These are phyloP conservation scores for Andrographis paniculata DNA, from an alignment of 305 asterid species.

Conservation along the genomic window DNA sequence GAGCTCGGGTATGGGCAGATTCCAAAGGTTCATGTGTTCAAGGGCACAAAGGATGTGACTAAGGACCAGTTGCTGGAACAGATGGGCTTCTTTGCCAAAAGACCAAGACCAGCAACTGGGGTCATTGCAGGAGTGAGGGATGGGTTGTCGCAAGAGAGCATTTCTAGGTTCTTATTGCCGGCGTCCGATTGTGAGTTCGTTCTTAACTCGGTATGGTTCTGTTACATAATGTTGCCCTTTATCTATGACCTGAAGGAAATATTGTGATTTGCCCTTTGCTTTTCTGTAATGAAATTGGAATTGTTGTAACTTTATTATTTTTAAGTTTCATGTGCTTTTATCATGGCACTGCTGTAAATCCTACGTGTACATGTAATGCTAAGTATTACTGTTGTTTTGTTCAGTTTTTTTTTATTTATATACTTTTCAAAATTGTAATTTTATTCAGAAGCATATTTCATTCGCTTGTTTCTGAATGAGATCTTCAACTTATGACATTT, in stretches of 20 bases:
- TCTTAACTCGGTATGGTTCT: slow-evolving; percentile 67
- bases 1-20: slow-evolving; percentile 91
- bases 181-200: slow-evolving; percentile 98
- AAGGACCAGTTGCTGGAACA: slow-evolving; percentile 91
- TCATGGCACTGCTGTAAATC: too few species aligned
- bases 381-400: background rate
- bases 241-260: background rate
- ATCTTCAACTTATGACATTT: slow-evolving; percentile 19
- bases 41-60: slow-evolving; percentile 86
- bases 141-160: slow-evolving; percentile 88
- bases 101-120: slow-evolving; percentile 78
- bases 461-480: slow-evolving; percentile 16
- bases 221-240: slow-evolving; percentile 19
- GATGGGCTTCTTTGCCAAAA: slow-evolving; percentile 86
- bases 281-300: slow-evolving; percentile 13
- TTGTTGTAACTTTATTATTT: slow-evolving; percentile 4
- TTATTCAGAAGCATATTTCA: background rate
- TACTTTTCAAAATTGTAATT: slow-evolving; percentile 3
- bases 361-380: background rate
- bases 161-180: slow-evolving; percentile 82
- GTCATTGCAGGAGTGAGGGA: slow-evolving; percentile 92
- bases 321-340: too few species aligned
- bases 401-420: background rate
- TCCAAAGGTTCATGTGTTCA: slow-evolving; percentile 91
- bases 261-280: slow-evolving; percentile 7